Base-by-base conservation (phyloP, 129 eudicot species). In the Dittrichia graveolens region DNA sequence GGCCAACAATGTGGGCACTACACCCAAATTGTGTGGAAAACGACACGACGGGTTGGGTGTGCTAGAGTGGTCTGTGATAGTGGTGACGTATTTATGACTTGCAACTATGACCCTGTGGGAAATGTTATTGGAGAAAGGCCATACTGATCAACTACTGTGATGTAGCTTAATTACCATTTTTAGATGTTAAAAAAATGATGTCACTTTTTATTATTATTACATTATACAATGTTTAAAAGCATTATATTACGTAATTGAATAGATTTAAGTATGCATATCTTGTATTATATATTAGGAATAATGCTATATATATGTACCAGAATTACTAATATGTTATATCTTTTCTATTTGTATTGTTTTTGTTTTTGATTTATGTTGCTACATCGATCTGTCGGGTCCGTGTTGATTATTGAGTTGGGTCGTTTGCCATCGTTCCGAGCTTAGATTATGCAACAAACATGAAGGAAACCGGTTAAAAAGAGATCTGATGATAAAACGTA, bases 21-120 rank as follows among this genome's bases (percentile, higher is more conserved):
- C 62, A 92, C 96, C 8, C 97, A 91, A 70, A 86, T 91, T 18
- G 97, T 88, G 73, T 91, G 97, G 97, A 86, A 74, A 53, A 84
- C 49, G 0, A 92, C 97, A 0, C 56, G 87, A 14, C 61, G 82
- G 3, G 78, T 92, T 68, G 97, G 97, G 71, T 92, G 96, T 62
- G 96, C 96, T 35, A 78, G 93, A 59, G 93, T 86, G 49, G 78
- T 92, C 52, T 92, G 97, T 61, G 81, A 92, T 13, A 83, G 57
- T 40, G 97, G 96, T 35, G 97, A 86, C 77, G 93, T 92, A 52
- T 92, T 92, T 42, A 86, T 92, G 86, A 92, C 97, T 68, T 92
- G 97, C 80, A 92, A 92, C 66, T 92, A 92, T 75, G 88, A 77
- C 57, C 93, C 93, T 0, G 82, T 81, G 9, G 96, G 96, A 71